Evolutionary conservation across 164 flowering plant species (phyloP).

Genomic region (Vitis cinerea): DNA sequence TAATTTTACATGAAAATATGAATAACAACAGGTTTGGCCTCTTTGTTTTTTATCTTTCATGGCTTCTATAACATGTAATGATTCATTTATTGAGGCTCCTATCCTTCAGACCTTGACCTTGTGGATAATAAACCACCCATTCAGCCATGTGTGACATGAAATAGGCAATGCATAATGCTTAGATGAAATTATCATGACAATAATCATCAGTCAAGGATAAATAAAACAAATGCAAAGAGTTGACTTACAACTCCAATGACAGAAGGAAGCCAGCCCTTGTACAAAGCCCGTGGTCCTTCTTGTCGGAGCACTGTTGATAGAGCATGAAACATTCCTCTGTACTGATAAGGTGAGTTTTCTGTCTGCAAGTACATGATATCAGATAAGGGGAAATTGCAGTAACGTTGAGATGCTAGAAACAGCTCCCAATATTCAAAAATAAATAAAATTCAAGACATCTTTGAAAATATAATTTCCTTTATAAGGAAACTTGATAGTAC

Average conservation of each 20-base stretch:
- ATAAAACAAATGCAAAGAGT: not conserved
- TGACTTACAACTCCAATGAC: constrained; percentile 96
- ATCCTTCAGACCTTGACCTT: too few relatives aligned
- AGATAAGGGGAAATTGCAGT: constrained; percentile 1
- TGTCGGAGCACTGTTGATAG: constrained; percentile 69
- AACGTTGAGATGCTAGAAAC: not conserved
- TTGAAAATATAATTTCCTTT: too few relatives aligned
- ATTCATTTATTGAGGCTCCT: too few relatives aligned
- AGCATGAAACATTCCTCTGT: constrained; percentile 91
- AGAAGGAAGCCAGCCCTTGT: constrained; percentile 99
- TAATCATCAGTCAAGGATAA: not conserved
- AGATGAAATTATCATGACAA: not conserved
- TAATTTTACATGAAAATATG: too few relatives aligned
- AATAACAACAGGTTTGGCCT: too few relatives aligned
- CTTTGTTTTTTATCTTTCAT: too few relatives aligned
- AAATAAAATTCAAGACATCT: not conserved
- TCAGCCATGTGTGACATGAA: too few relatives aligned
- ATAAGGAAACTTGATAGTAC: constrained; percentile 29
- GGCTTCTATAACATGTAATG: too few relatives aligned
- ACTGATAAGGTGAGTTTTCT: constrained; percentile 79
- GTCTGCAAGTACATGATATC: constrained; percentile 51
- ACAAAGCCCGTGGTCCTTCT: constrained; percentile 92
- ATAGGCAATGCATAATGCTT: not conserved
- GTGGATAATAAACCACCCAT: too few relatives aligned
- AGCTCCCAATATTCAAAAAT: not conserved